phyloP scores from a whole-genome alignment of 768 basidiomycete species.

The Ramaria sp. region DNA sequence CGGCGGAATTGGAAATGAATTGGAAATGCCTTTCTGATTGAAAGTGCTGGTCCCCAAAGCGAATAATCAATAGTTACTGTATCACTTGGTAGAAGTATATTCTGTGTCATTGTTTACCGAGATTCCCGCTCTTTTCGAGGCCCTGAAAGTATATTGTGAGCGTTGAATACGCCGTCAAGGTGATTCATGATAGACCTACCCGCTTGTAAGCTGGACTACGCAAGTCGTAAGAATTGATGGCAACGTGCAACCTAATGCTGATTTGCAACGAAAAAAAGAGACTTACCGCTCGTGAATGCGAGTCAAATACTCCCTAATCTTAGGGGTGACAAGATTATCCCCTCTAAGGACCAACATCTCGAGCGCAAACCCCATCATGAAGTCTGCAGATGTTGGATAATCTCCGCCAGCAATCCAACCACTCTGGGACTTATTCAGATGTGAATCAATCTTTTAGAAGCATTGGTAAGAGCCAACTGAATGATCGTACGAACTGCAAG shows the following conservation, averaged over 20 bases:
- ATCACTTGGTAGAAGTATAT: too few species aligned
- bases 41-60: too few species aligned
- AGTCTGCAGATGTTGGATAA: constrained; percentile 33
- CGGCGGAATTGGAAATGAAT: too few species aligned
- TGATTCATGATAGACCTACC: constrained; percentile 13
- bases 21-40: too few species aligned
- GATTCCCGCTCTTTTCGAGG: constrained; percentile 19
- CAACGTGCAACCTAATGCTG: constrained; percentile 1
- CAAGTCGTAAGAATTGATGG: too few species aligned
- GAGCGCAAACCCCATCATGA: constrained; percentile 31
- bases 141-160: constrained; percentile 10
- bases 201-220: constrained; percentile 25
- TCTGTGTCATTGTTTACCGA: too few species aligned
- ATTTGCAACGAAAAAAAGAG: constrained; percentile 15
- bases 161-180: neutral
- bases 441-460: constrained; percentile 25
- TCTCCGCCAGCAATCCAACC: constrained; percentile 27
- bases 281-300: constrained; percentile 28
- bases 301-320: constrained; percentile 26
- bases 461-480: neutral
- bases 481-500: neutral
- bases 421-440: constrained; percentile 20
- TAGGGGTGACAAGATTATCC: constrained; percentile 20
- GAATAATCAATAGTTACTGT: too few species aligned
- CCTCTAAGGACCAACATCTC: constrained; percentile 18